These are phyloP conservation scores for Blastobotrys petasosporus DNA, from an alignment of 1,139 yeast species.

Conservation along the genomic window DNA sequence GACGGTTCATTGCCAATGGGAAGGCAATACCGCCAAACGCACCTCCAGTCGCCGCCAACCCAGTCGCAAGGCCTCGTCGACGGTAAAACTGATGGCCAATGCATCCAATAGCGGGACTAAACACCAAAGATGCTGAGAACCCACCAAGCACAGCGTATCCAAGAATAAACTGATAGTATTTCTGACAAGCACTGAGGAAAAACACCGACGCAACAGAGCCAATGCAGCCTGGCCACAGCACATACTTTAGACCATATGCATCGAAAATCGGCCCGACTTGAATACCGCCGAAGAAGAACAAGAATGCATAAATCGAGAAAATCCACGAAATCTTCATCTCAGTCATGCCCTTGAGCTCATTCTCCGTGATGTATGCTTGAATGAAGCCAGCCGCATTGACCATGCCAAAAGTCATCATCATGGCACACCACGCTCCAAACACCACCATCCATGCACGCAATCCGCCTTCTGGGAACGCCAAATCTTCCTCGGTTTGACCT, in stretches of 20 bases:
- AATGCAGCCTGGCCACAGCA: slow-evolving; percentile 41
- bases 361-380: slow-evolving; percentile 47
- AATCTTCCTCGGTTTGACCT: slow-evolving; percentile 3
- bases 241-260: slow-evolving; percentile 29
- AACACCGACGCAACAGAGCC: slow-evolving; percentile 46
- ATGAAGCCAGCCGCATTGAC: slow-evolving; percentile 56
- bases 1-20: slow-evolving; percentile 48
- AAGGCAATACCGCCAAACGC: slow-evolving; percentile 57
- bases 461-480: slow-evolving; percentile 59
- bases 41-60: slow-evolving; percentile 57
- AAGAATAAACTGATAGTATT: slow-evolving; percentile 54
- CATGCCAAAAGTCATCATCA: slow-evolving; percentile 56
- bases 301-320: slow-evolving; percentile 51
- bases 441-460: slow-evolving; percentile 42
- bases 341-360: slow-evolving; percentile 43
- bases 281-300: slow-evolving; percentile 53
- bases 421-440: slow-evolving; percentile 54
- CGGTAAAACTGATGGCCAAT: slow-evolving; percentile 57
- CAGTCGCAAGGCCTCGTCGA: slow-evolving; percentile 51
- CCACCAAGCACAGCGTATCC: slow-evolving; percentile 55
- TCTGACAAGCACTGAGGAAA: slow-evolving; percentile 46
- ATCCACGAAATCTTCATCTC: slow-evolving; percentile 56
- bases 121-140: slow-evolving; percentile 49
- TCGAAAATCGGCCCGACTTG: slow-evolving; percentile 61
- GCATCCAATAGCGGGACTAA: slow-evolving; percentile 55